phyloP scores from a whole-genome alignment of 208 protist species.

The Acanthamoeba quina region DNA sequence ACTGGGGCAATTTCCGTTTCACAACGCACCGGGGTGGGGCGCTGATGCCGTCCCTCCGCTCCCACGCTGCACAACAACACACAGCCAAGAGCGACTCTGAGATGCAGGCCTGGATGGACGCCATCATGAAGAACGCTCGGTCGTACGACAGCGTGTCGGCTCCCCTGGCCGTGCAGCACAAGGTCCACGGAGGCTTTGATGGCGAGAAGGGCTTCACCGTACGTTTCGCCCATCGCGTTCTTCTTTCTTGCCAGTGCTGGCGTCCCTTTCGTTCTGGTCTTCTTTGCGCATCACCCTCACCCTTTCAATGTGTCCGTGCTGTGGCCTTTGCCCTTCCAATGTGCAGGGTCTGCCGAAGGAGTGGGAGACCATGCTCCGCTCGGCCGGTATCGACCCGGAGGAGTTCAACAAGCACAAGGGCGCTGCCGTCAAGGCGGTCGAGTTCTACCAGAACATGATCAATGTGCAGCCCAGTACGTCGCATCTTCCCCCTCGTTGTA shows the following conservation, averaged over 20 bases:
- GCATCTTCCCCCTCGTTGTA: no score
- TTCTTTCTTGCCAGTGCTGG: background rate
- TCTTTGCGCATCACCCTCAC: background rate
- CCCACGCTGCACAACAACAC: no score
- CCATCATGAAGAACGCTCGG: conserved; percentile 44
- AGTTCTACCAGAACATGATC: conserved; percentile 57
- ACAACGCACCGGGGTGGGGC: background rate
- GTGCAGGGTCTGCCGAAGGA: conserved; percentile 81
- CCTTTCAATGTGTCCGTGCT: background rate
- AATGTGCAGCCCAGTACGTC: background rate
- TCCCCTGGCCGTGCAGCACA: conserved; percentile 26
- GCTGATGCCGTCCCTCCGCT: background rate
- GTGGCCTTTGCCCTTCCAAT: background rate
- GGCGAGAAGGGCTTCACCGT: conserved; percentile 47
- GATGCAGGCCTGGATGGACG: conserved; percentile 27
- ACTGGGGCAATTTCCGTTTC: background rate
- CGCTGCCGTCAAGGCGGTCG: conserved; percentile 24
- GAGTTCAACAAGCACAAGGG: conserved; percentile 57
- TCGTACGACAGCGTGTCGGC: conserved; percentile 43
- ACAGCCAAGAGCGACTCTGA: conserved; percentile 5
- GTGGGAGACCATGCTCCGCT: conserved; percentile 84
- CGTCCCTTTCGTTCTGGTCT: background rate
- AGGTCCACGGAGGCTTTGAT: conserved; percentile 38
- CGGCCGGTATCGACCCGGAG: conserved; percentile 72
- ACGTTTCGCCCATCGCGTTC: background rate